Evolutionary conservation across 1,139 yeast species (phyloP), one percentile per base, ranked within the genome.

Genomic region (Yamadazyma atlantica): DNA sequence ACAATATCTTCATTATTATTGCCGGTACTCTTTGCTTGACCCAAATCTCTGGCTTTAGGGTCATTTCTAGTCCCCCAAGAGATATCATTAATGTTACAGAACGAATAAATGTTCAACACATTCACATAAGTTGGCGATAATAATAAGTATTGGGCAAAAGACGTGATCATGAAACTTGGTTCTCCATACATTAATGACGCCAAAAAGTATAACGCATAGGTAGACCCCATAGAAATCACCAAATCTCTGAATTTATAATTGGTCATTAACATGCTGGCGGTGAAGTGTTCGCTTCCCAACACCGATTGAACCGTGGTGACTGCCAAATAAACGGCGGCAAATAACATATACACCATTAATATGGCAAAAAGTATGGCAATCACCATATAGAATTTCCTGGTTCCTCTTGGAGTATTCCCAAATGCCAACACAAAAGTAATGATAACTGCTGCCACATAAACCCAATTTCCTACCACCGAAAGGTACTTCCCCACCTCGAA

Each of bases 31-130:
- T 77, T 78, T 24, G 89, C 92, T 17, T 76, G 74, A 37, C 95
- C 95, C 48, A 85, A 69, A 60, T 84, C 89, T 48, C 72, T 72
- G 40, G 79, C 78, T 29, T 66, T 69, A 22, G 78, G 78, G 38
- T 75, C 85, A 19, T 88, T 90, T 58, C 85, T 84, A 18, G 92
- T 85, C 55, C 95, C 95, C 95, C 95, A 85, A 0, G 92, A 82
- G 36, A 85, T 82, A 62, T 85, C 95, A 59, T 85, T 90, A 49
- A 85, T 83, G 57, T 85, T 85, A 68, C 94, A 85, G 60, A 85
- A 85, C 5, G 94, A 87, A 57, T 85, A 85, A 42, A 85, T 88
- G 54, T 85, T 85, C 53, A 85, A 69, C 36, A 85, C 85, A 54
- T 85, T 85, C 58, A 84, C 78, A 60, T 85, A 85, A 1, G 86